Base-by-base conservation (phyloP, 139 green algal genomes). In the Chloropicon primus region DNA sequence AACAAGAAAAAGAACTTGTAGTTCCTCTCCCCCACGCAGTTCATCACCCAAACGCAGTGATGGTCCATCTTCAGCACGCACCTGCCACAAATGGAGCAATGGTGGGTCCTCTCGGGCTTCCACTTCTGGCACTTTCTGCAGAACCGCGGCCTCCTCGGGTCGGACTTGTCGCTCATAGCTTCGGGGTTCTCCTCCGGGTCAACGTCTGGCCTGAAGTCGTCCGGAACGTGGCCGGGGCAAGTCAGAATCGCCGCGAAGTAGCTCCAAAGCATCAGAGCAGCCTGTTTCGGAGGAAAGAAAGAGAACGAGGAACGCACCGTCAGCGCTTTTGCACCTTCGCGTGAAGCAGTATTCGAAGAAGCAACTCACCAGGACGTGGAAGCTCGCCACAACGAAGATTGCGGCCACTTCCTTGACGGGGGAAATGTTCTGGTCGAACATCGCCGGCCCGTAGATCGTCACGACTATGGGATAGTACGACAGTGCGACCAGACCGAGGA, bases 1-100 rank as follows among this genome's bases (percentile, higher is more conserved):
- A 98, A 98, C 2, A 96, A 86, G 24, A 97, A 80, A 83, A 98
- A 98, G 76, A 84, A 84, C 86, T 98, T 98, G 80, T 93, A 92
- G 84, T 94, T 94, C 62, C 77, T 74, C 76, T 82, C 84, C 17
- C 90, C 90, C 1, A 94, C 80, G 83, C 90, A 94, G 83, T 92
- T 92, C 76, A 83, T 80, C 85, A 94, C 87, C 90, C 90, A 91
- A 2, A 87, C 80, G 78, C 88, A 90, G 81, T 90, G 87, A 53
- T 89, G 85, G 75, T 90, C 88, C 87, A 98, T 97, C 74, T 89
- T 90, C 3, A 98, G 88, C 24, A 98, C 89, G 85, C 94, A 98
- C 3, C 83, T 81, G 54, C 90, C 88, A 23, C 83, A 90, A 53
- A 97, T 87, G 78, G 84, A 92, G 88, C 91, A 95, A 87, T 98